Evolutionary conservation across 1,284 basidiomycete genomes (phyloP).

Genomic region (Moesziomyces antarcticus): DNA sequence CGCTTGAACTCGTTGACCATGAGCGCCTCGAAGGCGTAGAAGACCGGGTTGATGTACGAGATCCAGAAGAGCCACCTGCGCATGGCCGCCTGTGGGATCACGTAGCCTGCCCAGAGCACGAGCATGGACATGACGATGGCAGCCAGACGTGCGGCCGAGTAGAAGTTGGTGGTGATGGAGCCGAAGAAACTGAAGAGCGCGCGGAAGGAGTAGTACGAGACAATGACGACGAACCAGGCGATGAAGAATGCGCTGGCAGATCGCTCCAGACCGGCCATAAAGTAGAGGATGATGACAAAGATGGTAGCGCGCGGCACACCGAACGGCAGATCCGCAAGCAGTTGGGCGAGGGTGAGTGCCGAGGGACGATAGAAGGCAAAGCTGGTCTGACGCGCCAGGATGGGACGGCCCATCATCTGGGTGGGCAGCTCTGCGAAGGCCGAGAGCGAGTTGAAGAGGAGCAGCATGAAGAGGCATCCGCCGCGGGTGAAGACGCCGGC

Average conservation of each 20-base stretch:
- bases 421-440: constrained; percentile 68
- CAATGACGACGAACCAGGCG: constrained; percentile 72
- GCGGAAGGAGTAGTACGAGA: constrained; percentile 58
- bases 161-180: constrained; percentile 50
- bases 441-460: constrained; percentile 68
- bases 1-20: constrained; percentile 70
- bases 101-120: constrained; percentile 59
- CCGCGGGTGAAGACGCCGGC: constrained; percentile 81
- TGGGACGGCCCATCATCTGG: constrained; percentile 56
- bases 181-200: constrained; percentile 57
- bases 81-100: constrained; percentile 72
- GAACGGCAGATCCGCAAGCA: constrained; percentile 68
- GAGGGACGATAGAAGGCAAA: constrained; percentile 66
- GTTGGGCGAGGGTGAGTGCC: constrained; percentile 55
- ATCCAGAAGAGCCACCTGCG: constrained; percentile 87
- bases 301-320: constrained; percentile 68
- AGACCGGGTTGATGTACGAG: constrained; percentile 68
- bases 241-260: constrained; percentile 66
- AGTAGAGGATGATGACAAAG: constrained; percentile 69
- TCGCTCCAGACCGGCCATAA: constrained; percentile 53
- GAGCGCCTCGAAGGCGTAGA: constrained; percentile 82
- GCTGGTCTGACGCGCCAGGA: constrained; percentile 49
- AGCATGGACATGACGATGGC: constrained; percentile 55
- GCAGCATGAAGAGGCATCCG: constrained; percentile 78
- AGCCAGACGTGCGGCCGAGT: constrained; percentile 53